Conservation (phyloP, 768 basidiomycete species). For the Rhizopogon vulgaris region DNA sequence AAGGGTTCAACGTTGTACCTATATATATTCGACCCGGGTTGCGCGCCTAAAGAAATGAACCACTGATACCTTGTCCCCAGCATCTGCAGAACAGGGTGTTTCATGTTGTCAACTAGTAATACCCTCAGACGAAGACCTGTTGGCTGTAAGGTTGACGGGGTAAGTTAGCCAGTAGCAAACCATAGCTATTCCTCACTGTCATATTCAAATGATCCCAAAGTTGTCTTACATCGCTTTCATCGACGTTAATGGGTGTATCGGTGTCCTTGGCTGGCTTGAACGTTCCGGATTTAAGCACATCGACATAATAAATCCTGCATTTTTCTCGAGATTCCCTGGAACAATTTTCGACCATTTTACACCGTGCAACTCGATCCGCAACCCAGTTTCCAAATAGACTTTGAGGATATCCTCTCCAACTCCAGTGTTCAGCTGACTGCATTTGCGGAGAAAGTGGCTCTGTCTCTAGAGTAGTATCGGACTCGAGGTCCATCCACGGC, state of each 20-base stretch:
- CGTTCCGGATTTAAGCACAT: constrained; percentile 31
- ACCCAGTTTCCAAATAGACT: constrained; percentile 46
- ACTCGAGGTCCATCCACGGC: constrained; percentile 17
- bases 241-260: constrained; percentile 4
- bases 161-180: not conserved
- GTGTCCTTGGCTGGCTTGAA: constrained; percentile 16
- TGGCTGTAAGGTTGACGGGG: constrained; percentile 4
- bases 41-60: not conserved
- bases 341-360: constrained; percentile 14
- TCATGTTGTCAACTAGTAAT: constrained; percentile 38
- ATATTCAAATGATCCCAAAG: constrained; percentile 16
- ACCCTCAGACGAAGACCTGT: constrained; percentile 15
- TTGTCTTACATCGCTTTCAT: constrained; percentile 8
- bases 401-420: constrained; percentile 35
- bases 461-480: not conserved
- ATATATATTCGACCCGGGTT: not conserved
- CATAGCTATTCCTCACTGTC: constrained; percentile 6
- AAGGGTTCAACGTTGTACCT: constrained; percentile 49
- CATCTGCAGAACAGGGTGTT: constrained; percentile 43
- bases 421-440: not conserved
- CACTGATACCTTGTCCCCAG: constrained; percentile 40
- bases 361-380: constrained; percentile 24
- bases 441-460: constrained; percentile 2
- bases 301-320: constrained; percentile 25
- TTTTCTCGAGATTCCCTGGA: not conserved